Percentiles rank a stretch among this genome's conserved stretches.
phyloP scores from a whole-genome alignment of 78 protist species.

The Dictyostelium citrinum region DNA sequence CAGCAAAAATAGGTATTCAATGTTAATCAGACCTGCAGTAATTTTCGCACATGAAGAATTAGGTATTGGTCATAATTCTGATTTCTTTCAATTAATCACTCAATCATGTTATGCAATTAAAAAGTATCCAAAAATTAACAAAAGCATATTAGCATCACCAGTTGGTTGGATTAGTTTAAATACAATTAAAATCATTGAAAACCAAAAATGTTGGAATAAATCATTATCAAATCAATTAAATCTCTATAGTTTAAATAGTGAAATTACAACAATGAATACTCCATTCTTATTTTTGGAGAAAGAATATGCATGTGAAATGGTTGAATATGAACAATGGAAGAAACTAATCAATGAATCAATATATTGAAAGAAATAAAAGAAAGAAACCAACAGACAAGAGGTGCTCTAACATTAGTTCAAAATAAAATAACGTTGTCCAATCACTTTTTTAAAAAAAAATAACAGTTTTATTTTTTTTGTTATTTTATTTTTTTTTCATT shows the following conservation, averaged over 20 bases:
- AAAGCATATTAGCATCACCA: neutral
- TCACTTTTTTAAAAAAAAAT: no score
- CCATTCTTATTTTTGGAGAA: neutral
- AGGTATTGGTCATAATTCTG: neutral
- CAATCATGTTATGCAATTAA: neutral
- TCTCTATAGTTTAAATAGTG: neutral
- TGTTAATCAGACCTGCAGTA: neutral
- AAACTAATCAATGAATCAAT: neutral
- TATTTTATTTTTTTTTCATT: no score
- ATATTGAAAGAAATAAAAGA: no score
- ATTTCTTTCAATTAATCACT: neutral
- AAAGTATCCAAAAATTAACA: neutral
- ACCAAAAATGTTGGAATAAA: neutral
- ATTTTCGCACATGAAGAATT: neutral
- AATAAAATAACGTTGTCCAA: no score
- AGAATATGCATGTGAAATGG: neutral
- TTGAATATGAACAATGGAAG: neutral
- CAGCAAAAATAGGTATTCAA: constrained; percentile 4
- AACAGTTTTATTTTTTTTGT: no score
- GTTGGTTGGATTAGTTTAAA: neutral
- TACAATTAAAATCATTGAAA: neutral
- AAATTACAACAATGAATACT: neutral
- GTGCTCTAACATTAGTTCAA: no score
- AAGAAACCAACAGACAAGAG: no score
- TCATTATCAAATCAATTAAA: neutral